Conservation (phyloP, 2,329 filamentous ascomycete genomes). For the Aaosphaeria pasadenensis region DNA sequence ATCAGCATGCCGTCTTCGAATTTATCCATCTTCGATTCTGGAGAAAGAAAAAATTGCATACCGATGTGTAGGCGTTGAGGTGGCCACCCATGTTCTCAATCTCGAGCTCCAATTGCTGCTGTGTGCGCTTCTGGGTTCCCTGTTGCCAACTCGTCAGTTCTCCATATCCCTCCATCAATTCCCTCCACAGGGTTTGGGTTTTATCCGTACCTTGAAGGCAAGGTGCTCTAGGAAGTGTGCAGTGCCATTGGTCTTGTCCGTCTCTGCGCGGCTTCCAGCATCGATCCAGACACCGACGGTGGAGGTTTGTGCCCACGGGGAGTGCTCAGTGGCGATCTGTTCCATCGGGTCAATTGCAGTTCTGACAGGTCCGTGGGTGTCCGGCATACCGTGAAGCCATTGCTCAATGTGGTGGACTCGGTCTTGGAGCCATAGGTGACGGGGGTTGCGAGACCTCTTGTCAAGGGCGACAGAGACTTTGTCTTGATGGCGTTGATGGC, state of each 20-base stretch:
- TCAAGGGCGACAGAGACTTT: conserved; percentile 57
- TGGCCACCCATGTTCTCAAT: conserved; percentile 99
- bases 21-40: neutral
- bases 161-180: conserved; percentile 4
- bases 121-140: conserved; percentile 91
- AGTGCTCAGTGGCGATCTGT: conserved; percentile 96
- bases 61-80: conserved; percentile 98
- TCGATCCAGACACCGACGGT: conserved; percentile 99
- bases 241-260: conserved; percentile 96
- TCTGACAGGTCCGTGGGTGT: conserved; percentile 8
- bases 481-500: conserved; percentile 69
- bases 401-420: conserved; percentile 93
- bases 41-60: conserved; percentile 47
- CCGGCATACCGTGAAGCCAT: conserved; percentile 83
- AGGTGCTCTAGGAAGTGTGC: conserved; percentile 99
- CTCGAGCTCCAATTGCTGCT: conserved; percentile 97
- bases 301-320: conserved; percentile 95
- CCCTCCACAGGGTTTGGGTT: neutral
- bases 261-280: conserved; percentile 96
- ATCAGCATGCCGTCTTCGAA: conserved; percentile 14
- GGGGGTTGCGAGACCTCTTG: conserved; percentile 87
- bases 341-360: conserved; percentile 31
- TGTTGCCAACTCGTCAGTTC: conserved; percentile 39
- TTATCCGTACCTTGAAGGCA: conserved; percentile 83
- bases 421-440: conserved; percentile 73